Base-by-base conservation (phyloP, 768 basidiomycete species). In the Rhodotorula paludigena region DNA sequence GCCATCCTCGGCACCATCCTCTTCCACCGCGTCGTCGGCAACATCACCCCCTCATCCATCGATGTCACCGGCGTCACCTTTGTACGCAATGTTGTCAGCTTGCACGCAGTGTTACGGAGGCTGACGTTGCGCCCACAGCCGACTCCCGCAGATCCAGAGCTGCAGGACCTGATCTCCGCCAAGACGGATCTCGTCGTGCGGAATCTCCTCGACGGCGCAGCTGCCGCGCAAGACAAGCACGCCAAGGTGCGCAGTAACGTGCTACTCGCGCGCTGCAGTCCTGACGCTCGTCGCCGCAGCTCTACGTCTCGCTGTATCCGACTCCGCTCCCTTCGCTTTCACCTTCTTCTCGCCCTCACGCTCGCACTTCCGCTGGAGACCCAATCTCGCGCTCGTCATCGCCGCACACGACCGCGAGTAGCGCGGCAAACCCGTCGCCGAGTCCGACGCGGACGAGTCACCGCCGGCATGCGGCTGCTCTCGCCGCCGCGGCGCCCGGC, bases 21-120 rank as follows among this genome's bases (percentile, higher is more conserved):
- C 10, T 71, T 71, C 49, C 61, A 66, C 30, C 69, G 69, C 8
- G 57, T 60, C 2, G 16, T 49, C 38, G 69, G 69, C n/a, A 48
- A 47, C 32, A 14, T 47, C 7, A 14, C 16, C 7, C 65, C 69
- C 8, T 7, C 52, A 0, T 33, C 49, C 12, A 3, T 66, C 53
- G 58, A 66, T 0, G 62, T 63, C 28, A 39, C 39, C 23, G 54
- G 54, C 52, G 32, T 66, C 42, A 52, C 69, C 16, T 66, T 66
- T 36, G 69, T 71, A 14, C 23, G 69, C n/a, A 0, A 7, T 10
- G 12, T 3, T 16, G 18, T 32, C 3, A 3, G 5, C 2, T 36
- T 21, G 1, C 20, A 23, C 36, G 33, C 51, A 5, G 14, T 30
- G 21, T 20, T 5, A 30, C 4, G 30, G 5, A 1, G 1, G 41